Conservation (phyloP, 805 yeast genomes). For the Kodamaea kaohsiungensis region DNA sequence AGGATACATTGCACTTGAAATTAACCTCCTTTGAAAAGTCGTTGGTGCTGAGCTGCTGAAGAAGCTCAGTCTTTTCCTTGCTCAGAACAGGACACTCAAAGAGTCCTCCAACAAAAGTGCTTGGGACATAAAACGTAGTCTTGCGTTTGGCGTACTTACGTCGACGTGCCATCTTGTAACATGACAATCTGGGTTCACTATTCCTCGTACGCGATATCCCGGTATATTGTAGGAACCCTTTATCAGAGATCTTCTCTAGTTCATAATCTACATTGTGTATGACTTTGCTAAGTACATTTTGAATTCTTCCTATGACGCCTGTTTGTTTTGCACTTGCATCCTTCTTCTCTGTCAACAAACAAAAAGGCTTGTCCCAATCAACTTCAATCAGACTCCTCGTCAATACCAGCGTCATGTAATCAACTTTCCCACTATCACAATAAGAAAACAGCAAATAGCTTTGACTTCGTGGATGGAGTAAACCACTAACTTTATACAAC, state of each 20-base stretch:
- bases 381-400: constrained; percentile 35
- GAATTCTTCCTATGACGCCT: neutral
- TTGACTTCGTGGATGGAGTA: constrained; percentile 34
- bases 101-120: constrained; percentile 64
- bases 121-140: constrained; percentile 51
- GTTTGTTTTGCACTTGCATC: neutral
- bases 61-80: constrained; percentile 22
- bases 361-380: constrained; percentile 51
- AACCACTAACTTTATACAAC: constrained; percentile 43
- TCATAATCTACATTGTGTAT: neutral
- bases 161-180: constrained; percentile 60
- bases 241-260: constrained; percentile 18
- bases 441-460: constrained; percentile 50
- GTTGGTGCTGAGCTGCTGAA: constrained; percentile 15
- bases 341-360: constrained; percentile 31
- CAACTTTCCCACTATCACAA: constrained; percentile 52
- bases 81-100: constrained; percentile 49
- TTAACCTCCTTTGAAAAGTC: constrained; percentile 12
- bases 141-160: constrained; percentile 50
- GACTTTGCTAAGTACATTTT: neutral
- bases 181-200: constrained; percentile 27
- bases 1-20: constrained; percentile 34
- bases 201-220: constrained; percentile 17
- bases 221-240: constrained; percentile 21
- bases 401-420: constrained; percentile 40